Evolutionary conservation across 495 filamentous ascomycete species (phyloP).

Genomic region (Tricharina praecox): DNA sequence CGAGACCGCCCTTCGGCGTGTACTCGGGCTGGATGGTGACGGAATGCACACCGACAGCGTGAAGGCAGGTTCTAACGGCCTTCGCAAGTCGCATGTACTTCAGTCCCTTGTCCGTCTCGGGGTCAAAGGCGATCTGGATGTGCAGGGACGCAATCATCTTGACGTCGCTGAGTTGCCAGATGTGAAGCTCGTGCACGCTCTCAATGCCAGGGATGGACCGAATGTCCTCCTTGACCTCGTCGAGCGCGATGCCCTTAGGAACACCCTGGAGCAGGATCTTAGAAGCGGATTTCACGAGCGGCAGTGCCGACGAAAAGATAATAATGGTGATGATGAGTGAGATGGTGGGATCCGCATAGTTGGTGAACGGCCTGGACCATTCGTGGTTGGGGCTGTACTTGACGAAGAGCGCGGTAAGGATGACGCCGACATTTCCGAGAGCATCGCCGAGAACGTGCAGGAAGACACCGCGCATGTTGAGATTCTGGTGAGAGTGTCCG

Average conservation of each 20-base stretch:
- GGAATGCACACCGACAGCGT: conserved; percentile 93
- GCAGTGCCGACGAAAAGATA: conserved; percentile 79
- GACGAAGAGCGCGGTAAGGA: conserved; percentile 78
- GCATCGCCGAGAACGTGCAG: conserved; percentile 93
- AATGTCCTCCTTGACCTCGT: conserved; percentile 86
- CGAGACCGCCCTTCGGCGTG: conserved; percentile 42
- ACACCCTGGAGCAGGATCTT: conserved; percentile 88
- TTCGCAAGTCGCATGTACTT: conserved; percentile 79
- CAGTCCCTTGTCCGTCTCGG: conserved; percentile 49
- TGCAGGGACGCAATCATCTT: conserved; percentile 85
- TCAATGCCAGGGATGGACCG: conserved; percentile 63
- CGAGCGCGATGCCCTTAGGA: conserved; percentile 66
- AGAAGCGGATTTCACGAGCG: conserved; percentile 81
- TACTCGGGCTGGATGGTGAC: conserved; percentile 94
- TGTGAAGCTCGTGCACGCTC: conserved; percentile 85
- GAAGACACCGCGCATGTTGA: conserved; percentile 96
- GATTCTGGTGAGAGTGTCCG: conserved; percentile 63
- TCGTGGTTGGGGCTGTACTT: conserved; percentile 56
- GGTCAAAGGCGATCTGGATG: conserved; percentile 61
- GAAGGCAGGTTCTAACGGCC: conserved; percentile 65
- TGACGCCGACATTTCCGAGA: conserved; percentile 92
- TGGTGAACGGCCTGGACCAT: conserved; percentile 32
- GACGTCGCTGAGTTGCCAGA: conserved; percentile 91
- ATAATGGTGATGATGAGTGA: conserved; percentile 94
- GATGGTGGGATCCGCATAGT: conserved; percentile 79